These are phyloP conservation scores for Pelargonium australe DNA, from an alignment of 441 rosid species.

Conservation along the genomic window DNA sequence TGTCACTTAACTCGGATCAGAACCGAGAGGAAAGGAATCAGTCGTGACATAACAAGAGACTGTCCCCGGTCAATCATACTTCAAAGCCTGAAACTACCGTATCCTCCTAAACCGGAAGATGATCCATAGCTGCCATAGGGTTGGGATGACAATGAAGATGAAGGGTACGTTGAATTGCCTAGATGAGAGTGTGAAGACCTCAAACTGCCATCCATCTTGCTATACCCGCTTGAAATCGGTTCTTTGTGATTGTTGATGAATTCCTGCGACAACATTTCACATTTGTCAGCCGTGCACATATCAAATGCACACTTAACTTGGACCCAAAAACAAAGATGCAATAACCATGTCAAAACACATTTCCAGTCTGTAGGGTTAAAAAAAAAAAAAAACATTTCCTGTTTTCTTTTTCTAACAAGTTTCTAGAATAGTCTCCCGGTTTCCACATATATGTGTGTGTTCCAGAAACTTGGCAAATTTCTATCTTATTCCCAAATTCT, in stretches of 20 bases:
- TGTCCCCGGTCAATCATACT: neutral
- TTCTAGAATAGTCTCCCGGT: neutral
- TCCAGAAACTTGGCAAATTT: neutral
- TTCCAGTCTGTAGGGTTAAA: neutral
- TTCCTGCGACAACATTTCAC: conserved; percentile 32
- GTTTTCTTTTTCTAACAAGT: neutral
- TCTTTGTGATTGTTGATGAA: conserved; percentile 48
- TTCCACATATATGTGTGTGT: neutral
- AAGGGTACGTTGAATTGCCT: conserved; percentile 31
- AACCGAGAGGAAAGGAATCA: neutral
- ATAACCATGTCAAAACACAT: neutral
- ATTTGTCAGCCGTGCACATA: neutral
- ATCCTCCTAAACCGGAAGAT: conserved; percentile 43
- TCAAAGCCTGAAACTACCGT: conserved; percentile 39
- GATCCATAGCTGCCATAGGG: conserved; percentile 47
- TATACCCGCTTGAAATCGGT: conserved; percentile 35
- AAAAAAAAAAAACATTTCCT: neutral
- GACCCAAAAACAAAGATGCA: too few relatives aligned
- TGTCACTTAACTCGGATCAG: neutral
- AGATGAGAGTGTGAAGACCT: conserved; percentile 42
- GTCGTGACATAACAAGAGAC: neutral
- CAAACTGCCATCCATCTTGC: conserved; percentile 35
- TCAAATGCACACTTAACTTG: neutral
- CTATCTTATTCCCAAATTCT: neutral
- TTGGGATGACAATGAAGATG: conserved; percentile 33